A percentile compares a stretch with the other conserved stretches of the same genome.
These are phyloP conservation scores for Arabidopsis lyrata DNA, from an alignment of 441 rosid species.

Conservation along the genomic window DNA sequence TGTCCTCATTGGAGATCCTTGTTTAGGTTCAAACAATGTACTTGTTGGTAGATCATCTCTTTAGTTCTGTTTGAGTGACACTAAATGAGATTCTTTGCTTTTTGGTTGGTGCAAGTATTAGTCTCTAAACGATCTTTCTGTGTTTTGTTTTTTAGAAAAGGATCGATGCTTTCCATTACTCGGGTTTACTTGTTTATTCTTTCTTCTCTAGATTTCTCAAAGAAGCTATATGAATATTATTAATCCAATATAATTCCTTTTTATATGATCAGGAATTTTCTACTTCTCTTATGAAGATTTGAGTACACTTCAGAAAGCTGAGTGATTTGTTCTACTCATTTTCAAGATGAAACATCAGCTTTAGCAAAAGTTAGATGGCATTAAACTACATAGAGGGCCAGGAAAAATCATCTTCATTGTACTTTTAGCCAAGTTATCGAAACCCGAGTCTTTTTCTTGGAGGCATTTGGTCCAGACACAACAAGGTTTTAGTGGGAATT, in stretches of 20 bases:
- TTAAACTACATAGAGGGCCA: not conserved
- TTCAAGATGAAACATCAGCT: slow-evolving; percentile 12
- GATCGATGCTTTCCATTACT: slow-evolving; percentile 36
- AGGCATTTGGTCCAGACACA: slow-evolving; percentile 15
- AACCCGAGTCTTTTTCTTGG: slow-evolving; percentile 12
- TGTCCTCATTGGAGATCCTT: not conserved
- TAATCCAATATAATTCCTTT: not conserved
- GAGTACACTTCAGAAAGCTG: slow-evolving; percentile 9
- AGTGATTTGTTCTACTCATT: slow-evolving; percentile 2
- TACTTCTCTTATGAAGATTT: slow-evolving; percentile 5
- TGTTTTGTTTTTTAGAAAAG: slow-evolving; percentile 19
- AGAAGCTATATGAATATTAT: slow-evolving; percentile 26
- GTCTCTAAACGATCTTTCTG: slow-evolving; percentile 5
- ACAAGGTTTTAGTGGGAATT: slow-evolving; percentile 19
- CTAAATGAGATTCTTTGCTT: slow-evolving; percentile 42
- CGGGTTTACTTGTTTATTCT: slow-evolving; percentile 28
- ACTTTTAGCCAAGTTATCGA: slow-evolving; percentile 7
- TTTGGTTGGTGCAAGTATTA: slow-evolving; percentile 32
- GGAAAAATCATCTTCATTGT: slow-evolving; percentile 4
- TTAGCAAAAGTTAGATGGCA: slow-evolving; percentile 3
- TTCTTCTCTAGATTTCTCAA: not conserved
- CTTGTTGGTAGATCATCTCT: not conserved
- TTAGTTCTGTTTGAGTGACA: slow-evolving; percentile 30
- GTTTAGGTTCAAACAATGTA: not conserved
- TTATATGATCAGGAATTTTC: slow-evolving; percentile 29